Evolutionary conservation across 1,284 basidiomycete genomes (phyloP).

Genomic region (Cutaneotrichosporon dermatis): DNA sequence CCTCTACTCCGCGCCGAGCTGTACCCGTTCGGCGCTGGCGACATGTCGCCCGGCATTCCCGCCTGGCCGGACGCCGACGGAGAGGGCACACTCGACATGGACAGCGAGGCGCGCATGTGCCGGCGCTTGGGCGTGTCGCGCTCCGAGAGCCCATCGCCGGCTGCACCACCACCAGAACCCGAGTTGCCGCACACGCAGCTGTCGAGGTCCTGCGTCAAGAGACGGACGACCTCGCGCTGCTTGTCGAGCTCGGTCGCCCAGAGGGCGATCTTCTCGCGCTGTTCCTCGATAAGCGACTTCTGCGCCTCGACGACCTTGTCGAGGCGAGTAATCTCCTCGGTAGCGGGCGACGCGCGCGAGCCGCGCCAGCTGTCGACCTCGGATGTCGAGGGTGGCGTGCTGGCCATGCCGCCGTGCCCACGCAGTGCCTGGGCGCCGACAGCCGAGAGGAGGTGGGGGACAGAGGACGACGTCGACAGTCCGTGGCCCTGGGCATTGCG

Average conservation of each 20-base stretch:
- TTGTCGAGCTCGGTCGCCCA: conserved; percentile 45
- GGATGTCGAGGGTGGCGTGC: not conserved
- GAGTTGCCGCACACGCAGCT: not conserved
- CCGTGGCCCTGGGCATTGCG: not conserved
- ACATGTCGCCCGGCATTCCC: not conserved
- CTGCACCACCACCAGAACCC: too few relatives aligned
- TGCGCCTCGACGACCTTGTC: conserved; percentile 45
- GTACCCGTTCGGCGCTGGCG: conserved; percentile 5
- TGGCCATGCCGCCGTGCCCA: not conserved
- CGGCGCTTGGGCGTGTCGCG: not conserved
- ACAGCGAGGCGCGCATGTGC: conserved; percentile 1
- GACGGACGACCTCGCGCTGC: conserved; percentile 42
- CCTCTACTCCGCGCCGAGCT: not conserved
- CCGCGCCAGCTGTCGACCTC: conserved; percentile 9
- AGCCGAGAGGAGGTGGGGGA: conserved; percentile 6
- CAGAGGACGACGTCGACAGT: conserved; percentile 5
- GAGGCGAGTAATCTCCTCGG: conserved; percentile 38
- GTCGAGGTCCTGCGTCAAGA: conserved; percentile 25
- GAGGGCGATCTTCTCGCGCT: conserved; percentile 41
- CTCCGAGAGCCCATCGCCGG: too few relatives aligned
- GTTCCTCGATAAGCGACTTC: conserved; percentile 41
- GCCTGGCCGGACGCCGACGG: not conserved
- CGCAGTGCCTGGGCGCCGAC: conserved; percentile 6
- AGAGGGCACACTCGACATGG: not conserved
- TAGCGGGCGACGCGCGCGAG: conserved; percentile 12